Base-by-base conservation (phyloP, 176 grass and related monocot species). In the Oryza brachyantha region DNA sequence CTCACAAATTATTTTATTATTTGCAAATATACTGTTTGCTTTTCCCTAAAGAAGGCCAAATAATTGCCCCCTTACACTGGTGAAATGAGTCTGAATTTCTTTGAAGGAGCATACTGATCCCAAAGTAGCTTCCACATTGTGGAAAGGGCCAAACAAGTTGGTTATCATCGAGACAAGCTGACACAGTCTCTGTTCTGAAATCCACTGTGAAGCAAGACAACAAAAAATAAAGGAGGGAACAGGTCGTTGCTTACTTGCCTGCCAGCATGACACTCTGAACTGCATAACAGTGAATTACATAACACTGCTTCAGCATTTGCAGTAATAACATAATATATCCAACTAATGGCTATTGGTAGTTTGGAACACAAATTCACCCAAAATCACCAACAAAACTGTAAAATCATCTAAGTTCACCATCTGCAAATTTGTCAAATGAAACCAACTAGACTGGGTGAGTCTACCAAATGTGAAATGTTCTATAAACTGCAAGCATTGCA, bases 121-220 rank as follows among this genome's bases (percentile, higher is more conserved):
- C 65, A 82, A 81, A 70, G 55, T 57, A 32, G 72, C 55, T 76
- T 86, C 84, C 76, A 77, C 82, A 71, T 85, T 73, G 66, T 65
- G 73, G 55, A 87, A 87, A 82, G 85, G 79, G 85, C 79, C 85
- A 87, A 87, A 72, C 26, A 64, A 82, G 85, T 82, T 77, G 65
- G 85, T 82, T 82, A 82, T 71, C 76, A 82, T 76, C 36, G 32
- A 87, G 73, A 72, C 72, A 87, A 59, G 41, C 85, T 64, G 78
- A 87, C 72, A 76, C 41, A 36, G 54, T 72, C 38, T 58, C 65
- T 82, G 79, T 82, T 72, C 85, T 82, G 68, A 82, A 82, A 77
- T 58, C 66, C 64, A 82, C 65, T 82, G 79, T 87, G 73, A 82
- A 70, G 65, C 65, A 58, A 36, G 65, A 77, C 57, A 82, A 46